Conservation (phyloP, 208 protist species). For the Herpetomonas tarakana region DNA sequence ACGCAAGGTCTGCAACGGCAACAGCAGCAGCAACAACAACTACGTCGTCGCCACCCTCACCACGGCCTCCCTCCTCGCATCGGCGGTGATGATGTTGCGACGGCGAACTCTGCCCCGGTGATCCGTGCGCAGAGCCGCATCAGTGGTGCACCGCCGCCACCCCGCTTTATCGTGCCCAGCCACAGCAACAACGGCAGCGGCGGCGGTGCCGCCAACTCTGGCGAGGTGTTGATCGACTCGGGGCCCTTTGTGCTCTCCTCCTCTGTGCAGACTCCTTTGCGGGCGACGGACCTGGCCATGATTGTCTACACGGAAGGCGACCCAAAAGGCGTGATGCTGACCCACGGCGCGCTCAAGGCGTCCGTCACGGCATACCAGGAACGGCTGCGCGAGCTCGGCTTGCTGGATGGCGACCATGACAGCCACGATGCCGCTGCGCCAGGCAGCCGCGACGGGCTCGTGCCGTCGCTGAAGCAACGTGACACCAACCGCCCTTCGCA, state of each 20-base stretch:
- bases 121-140: neutral
- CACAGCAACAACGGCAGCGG: neutral
- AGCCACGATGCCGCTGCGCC: neutral
- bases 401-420: neutral
- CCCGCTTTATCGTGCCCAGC: neutral
- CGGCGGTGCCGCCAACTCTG: conserved; percentile 9
- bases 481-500: conserved; percentile 18
- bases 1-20: conserved; percentile 3
- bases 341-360: conserved; percentile 55
- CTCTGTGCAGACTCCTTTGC: conserved; percentile 11
- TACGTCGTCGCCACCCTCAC: neutral
- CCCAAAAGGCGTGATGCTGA: conserved; percentile 80
- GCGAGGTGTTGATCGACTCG: neutral
- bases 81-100: neutral
- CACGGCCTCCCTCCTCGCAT: neutral
- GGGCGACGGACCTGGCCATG: conserved; percentile 44
- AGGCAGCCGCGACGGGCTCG: conserved; percentile 3
- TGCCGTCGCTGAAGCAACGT: conserved; percentile 11
- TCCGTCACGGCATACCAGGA: conserved; percentile 34
- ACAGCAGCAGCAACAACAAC: neutral
- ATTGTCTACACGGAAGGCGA: conserved; percentile 84
- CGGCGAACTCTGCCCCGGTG: neutral
- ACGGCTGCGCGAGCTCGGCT: conserved; percentile 11
- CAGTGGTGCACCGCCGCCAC: neutral
- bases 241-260: neutral